These are phyloP conservation scores for Aspergillus novoparasiticus DNA, from an alignment of 2,329 filamentous ascomycete species.

Conservation along the genomic window DNA sequence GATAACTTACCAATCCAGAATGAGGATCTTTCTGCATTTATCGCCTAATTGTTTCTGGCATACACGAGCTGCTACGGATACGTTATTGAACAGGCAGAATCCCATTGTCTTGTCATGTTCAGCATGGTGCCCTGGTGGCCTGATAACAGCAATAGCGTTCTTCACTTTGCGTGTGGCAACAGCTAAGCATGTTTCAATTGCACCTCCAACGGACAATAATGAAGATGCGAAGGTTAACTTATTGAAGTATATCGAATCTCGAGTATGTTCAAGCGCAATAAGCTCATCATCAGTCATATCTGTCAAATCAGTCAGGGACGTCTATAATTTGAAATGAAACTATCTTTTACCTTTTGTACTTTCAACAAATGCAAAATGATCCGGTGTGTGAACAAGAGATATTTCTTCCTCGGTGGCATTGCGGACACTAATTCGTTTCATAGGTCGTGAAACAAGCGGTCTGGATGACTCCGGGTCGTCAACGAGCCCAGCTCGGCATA, in stretches of 20 bases:
- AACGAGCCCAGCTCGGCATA: constrained; percentile 79
- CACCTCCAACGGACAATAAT: constrained; percentile 82
- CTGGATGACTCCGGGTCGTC: constrained; percentile 59
- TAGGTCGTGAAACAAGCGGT: constrained; percentile 54
- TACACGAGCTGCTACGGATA: constrained; percentile 85
- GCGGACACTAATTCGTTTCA: constrained; percentile 73
- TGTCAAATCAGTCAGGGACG: constrained; percentile 32
- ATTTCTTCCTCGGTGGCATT: constrained; percentile 80
- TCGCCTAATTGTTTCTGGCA: constrained; percentile 82
- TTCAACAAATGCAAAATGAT: constrained; percentile 79
- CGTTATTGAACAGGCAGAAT: constrained; percentile 98
- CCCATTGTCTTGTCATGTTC: constrained; percentile 85
- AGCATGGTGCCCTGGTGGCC: constrained; percentile 93
- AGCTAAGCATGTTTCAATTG: constrained; percentile 94
- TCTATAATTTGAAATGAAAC: background rate
- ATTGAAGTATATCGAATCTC: constrained; percentile 82
- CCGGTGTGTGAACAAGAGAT: constrained; percentile 72
- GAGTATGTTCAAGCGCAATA: constrained; percentile 66
- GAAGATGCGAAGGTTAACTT: constrained; percentile 79
- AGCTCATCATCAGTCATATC: constrained; percentile 62
- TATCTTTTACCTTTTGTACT: constrained; percentile 49
- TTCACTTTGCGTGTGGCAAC: constrained; percentile 82
- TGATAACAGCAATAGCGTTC: constrained; percentile 93
- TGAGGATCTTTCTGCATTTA: constrained; percentile 81
- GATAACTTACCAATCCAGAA: constrained; percentile 85